These are phyloP conservation scores for Penicillium verrucosum DNA, from an alignment of 2,329 filamentous ascomycete species.

Conservation along the genomic window DNA sequence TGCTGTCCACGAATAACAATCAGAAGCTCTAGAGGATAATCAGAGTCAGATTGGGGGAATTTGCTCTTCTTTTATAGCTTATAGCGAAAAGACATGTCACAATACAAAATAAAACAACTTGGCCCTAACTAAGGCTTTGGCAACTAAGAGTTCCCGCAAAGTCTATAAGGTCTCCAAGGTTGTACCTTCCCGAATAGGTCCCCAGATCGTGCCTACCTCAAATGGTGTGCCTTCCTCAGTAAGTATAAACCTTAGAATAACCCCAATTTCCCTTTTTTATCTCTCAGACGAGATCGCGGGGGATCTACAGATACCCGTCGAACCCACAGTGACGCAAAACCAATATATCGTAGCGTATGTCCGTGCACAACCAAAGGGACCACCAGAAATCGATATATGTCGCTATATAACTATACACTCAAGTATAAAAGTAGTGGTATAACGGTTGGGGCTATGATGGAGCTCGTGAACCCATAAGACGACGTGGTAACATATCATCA, in stretches of 20 bases:
- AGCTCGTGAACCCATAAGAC: no score
- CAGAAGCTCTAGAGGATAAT: background rate
- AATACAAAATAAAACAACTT: background rate
- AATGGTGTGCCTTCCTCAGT: background rate
- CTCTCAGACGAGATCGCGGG: background rate
- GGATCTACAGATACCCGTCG: background rate
- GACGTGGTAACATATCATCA: no score
- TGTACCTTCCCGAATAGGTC: background rate
- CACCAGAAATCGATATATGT: no score
- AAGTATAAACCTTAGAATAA: background rate
- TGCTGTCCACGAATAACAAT: no score
- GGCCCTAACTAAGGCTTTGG: background rate
- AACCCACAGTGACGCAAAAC: background rate
- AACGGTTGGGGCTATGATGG: no score
- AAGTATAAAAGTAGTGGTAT: no score
- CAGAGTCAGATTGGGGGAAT: background rate
- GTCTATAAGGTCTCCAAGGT: background rate
- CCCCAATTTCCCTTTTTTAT: background rate
- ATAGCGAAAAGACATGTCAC: background rate
- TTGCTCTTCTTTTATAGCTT: background rate
- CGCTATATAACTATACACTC: background rate
- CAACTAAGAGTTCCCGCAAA: background rate
- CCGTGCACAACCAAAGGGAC: background rate
- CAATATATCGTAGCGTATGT: background rate
- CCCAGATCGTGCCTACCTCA: background rate